These are phyloP conservation scores for Schizopora paradoxa DNA, from an alignment of 1,284 basidiomycete genomes.

Conservation along the genomic window DNA sequence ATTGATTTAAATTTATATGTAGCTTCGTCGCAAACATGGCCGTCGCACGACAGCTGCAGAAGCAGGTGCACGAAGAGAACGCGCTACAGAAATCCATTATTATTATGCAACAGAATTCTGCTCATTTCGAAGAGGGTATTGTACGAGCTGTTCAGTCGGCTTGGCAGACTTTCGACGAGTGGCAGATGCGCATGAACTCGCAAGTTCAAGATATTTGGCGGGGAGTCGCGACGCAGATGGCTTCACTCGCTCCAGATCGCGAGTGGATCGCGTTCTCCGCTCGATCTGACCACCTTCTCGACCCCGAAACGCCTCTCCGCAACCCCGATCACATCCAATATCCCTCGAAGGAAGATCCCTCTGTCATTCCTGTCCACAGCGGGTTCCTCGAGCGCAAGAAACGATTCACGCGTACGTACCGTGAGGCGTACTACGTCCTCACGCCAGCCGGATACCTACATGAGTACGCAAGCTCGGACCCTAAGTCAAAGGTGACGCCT, in stretches of 20 bases:
- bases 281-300: conserved; percentile 91
- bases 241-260: conserved; percentile 81
- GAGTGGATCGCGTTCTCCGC: conserved; percentile 98
- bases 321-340: conserved; percentile 81
- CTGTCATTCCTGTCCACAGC: conserved; percentile 83
- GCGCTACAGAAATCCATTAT: conserved; percentile 97
- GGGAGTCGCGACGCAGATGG: conserved; percentile 74
- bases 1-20: background rate
- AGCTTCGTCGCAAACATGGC: conserved; percentile 72
- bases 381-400: conserved; percentile 96
- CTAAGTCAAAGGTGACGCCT: conserved; percentile 60
- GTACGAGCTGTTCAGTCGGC: conserved; percentile 94
- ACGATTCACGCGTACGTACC: conserved; percentile 88
- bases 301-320: conserved; percentile 91
- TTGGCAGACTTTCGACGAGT: conserved; percentile 97
- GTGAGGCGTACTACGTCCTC: conserved; percentile 88
- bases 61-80: conserved; percentile 96
- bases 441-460: conserved; percentile 96
- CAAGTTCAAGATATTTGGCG: conserved; percentile 82
- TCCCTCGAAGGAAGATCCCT: conserved; percentile 91
- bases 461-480: conserved; percentile 84
- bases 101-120: conserved; percentile 98
- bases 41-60: conserved; percentile 85
- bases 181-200: conserved; percentile 84
- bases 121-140: conserved; percentile 96